A percentile compares a stretch with the other conserved stretches of the same genome.
Conservation (phyloP, 1,284 basidiomycete genomes). For the Fomitopsis palustris region DNA sequence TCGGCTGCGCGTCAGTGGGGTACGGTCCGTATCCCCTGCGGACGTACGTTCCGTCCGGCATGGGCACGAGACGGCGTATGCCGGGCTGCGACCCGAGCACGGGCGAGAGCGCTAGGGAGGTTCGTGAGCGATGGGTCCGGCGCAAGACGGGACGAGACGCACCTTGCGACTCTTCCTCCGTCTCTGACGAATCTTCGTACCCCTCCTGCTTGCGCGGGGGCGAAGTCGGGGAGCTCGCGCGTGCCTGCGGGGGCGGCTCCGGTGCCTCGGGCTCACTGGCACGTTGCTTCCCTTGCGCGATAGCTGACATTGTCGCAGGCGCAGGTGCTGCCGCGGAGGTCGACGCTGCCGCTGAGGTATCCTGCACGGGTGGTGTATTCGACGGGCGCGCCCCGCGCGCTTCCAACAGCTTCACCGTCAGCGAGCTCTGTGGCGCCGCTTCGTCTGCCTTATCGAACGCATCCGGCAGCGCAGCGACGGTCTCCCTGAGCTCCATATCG, state of each 20-base stretch:
- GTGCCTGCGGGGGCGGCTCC: not conserved
- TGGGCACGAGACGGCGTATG: not conserved
- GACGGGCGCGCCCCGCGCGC: not conserved
- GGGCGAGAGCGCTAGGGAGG: not conserved
- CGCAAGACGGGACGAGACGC: not conserved
- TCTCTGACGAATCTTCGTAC: conserved; percentile 18
- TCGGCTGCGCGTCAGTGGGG: not conserved
- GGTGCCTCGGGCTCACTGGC: not conserved
- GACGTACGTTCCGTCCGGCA: not conserved
- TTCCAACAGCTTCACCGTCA: not conserved
- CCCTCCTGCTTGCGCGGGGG: not conserved
- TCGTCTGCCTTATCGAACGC: not conserved
- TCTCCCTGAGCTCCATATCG: not conserved
- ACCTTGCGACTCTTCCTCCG: conserved; percentile 21
- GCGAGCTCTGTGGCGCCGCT: not conserved
- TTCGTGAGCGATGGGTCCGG: not conserved
- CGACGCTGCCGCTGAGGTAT: not conserved
- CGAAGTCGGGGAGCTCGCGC: not conserved
- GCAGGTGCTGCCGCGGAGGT: not conserved
- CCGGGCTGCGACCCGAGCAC: not conserved
- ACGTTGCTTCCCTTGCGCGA: not conserved
- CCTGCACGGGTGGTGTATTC: not conserved
- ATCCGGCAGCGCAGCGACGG: not conserved
- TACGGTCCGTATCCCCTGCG: not conserved
- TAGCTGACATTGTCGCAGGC: not conserved